Conservation (phyloP, 2,329 filamentous ascomycete species). For the Blastomyces parvus region DNA sequence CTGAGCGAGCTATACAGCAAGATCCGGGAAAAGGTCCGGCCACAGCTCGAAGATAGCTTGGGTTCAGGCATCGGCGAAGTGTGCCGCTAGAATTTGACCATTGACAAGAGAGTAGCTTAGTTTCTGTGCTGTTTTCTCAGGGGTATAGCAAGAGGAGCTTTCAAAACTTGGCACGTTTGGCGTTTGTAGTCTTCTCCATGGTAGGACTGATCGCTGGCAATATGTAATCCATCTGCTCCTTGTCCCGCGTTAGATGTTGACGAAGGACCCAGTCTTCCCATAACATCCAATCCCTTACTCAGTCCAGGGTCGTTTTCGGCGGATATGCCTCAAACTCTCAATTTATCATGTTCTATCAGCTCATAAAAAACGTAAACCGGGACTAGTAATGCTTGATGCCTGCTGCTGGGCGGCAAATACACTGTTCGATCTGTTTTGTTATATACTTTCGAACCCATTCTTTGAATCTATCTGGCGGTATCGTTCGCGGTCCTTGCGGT, state of each 20-base stretch:
- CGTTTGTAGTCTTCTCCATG: neutral
- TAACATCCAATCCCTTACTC: neutral
- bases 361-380: neutral
- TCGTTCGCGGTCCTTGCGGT: slow-evolving; percentile 67
- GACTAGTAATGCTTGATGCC: neutral
- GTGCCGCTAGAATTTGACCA: neutral
- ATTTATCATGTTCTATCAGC: neutral
- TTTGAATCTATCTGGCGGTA: slow-evolving; percentile 78
- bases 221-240: neutral
- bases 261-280: neutral
- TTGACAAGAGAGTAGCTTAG: neutral
- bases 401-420: neutral
- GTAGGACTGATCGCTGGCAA: neutral
- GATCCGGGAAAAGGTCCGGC: too few species aligned
- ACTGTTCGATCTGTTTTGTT: slow-evolving; percentile 11
- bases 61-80: neutral
- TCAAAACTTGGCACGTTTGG: neutral
- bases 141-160: neutral
- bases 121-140: neutral
- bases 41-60: neutral
- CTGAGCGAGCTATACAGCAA: too few species aligned
- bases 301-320: neutral
- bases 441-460: slow-evolving; percentile 48
- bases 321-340: neutral
- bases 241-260: neutral